phyloP scores from a whole-genome alignment of 129 eudicot species.

The Chrysanthemum makinoi region DNA sequence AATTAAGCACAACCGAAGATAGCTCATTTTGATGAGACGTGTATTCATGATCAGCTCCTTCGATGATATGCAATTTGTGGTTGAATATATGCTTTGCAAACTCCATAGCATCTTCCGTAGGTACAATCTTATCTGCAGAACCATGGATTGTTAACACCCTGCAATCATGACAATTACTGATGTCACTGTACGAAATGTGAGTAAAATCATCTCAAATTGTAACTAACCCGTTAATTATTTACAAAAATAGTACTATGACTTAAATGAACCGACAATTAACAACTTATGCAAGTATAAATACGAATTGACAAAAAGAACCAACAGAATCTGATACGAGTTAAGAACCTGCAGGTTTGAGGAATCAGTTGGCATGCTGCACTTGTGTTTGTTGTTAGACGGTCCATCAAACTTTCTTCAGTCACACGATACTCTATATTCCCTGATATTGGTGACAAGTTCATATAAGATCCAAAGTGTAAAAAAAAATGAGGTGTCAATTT shows the following conservation, averaged over 20 bases:
- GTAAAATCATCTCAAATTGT: too few relatives aligned
- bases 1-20: constrained; percentile 49
- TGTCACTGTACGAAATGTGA: background rate
- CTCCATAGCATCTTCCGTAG: constrained; percentile 53
- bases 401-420: constrained; percentile 65
- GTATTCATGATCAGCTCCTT: constrained; percentile 83
- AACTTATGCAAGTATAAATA: background rate
- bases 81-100: constrained; percentile 53
- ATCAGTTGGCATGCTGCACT: constrained; percentile 53
- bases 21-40: constrained; percentile 58
- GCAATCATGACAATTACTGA: constrained; percentile 2
- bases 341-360: constrained; percentile 67
- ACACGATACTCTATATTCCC: constrained; percentile 74
- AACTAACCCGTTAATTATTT: background rate
- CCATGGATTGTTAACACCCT: constrained; percentile 85
- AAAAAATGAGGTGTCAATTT: too few relatives aligned
- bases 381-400: constrained; percentile 63
- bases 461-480: constrained; percentile 11
- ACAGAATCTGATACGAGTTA: background rate
- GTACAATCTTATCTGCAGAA: constrained; percentile 56
- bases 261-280: background rate
- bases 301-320: background rate
- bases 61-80: constrained; percentile 51
- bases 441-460: constrained; percentile 18
- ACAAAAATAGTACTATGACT: background rate